A percentile compares a stretch with the other conserved stretches of the same genome.
These are phyloP conservation scores for Phialophora expanda DNA, from an alignment of 2,329 filamentous ascomycete species.

Conservation along the genomic window DNA sequence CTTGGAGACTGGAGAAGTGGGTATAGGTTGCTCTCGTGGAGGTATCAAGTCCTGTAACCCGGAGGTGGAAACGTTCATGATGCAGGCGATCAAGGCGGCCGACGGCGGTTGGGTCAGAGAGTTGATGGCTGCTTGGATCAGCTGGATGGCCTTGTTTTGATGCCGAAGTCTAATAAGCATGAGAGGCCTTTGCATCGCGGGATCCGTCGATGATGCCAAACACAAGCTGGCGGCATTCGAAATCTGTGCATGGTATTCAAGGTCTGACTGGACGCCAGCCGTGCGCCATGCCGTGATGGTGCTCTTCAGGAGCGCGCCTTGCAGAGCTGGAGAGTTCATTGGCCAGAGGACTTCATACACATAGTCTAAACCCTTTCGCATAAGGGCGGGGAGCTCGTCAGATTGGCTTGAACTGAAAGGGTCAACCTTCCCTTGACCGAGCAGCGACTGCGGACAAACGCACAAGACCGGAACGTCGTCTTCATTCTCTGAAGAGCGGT, in stretches of 20 bases:
- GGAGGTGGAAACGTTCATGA: constrained; percentile 17
- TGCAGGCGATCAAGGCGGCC: constrained; percentile 4
- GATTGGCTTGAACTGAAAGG: constrained; percentile 7
- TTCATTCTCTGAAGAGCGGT: neutral
- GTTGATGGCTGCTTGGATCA: constrained; percentile 11
- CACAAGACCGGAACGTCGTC: neutral
- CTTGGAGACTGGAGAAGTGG: constrained; percentile 14
- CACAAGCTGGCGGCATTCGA: constrained; percentile 14
- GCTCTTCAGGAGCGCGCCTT: constrained; percentile 2
- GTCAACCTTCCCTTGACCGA: neutral
- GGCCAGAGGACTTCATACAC: constrained; percentile 20
- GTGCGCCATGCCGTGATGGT: constrained; percentile 11
- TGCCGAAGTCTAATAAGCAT: constrained; percentile 1
- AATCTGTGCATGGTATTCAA: constrained; percentile 12
- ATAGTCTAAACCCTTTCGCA: constrained; percentile 15
- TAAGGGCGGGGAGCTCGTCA: neutral
- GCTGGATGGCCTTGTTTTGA: constrained; percentile 4
- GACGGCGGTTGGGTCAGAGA: constrained; percentile 8
- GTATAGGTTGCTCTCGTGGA: neutral
- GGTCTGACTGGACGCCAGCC: neutral
- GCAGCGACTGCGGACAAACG: neutral
- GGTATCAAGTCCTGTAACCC: neutral
- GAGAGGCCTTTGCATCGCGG: neutral
- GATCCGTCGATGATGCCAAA: constrained; percentile 8
- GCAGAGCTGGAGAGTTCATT: constrained; percentile 13